Conservation (phyloP, 2,329 filamentous ascomycete species). For the Alternaria dauci region DNA sequence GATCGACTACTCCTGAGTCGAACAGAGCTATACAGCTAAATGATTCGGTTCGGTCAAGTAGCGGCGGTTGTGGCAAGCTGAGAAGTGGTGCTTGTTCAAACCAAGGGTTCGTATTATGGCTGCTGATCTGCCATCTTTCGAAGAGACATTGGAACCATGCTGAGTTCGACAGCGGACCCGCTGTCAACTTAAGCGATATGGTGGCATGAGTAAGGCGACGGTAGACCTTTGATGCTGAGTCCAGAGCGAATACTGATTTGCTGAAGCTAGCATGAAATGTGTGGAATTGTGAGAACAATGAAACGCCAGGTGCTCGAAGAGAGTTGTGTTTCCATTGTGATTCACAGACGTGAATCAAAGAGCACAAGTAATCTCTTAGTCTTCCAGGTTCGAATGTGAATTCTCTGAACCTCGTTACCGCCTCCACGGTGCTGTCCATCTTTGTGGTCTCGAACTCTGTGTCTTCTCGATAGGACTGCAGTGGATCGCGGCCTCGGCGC, state of each 20-base stretch:
- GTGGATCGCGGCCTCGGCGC: not conserved
- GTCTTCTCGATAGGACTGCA: not conserved
- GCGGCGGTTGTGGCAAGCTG: not conserved
- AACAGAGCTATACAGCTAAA: conserved; percentile 12
- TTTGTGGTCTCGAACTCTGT: not conserved
- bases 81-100: not conserved
- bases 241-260: not conserved
- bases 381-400: not conserved
- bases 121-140: not conserved
- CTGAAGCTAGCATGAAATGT: not conserved
- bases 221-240: not conserved
- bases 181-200: not conserved
- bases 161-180: not conserved
- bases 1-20: conserved; percentile 12
- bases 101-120: not conserved
- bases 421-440: not conserved
- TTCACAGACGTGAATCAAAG: not conserved
- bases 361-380: not conserved
- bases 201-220: not conserved
- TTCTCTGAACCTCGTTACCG: not conserved
- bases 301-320: not conserved
- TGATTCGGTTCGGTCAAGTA: not conserved
- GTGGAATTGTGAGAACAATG: not conserved
- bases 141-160: not conserved
- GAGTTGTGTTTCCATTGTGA: not conserved